These are phyloP conservation scores for Venturia nashicola DNA, from an alignment of 2,329 filamentous ascomycete species.

Conservation along the genomic window DNA sequence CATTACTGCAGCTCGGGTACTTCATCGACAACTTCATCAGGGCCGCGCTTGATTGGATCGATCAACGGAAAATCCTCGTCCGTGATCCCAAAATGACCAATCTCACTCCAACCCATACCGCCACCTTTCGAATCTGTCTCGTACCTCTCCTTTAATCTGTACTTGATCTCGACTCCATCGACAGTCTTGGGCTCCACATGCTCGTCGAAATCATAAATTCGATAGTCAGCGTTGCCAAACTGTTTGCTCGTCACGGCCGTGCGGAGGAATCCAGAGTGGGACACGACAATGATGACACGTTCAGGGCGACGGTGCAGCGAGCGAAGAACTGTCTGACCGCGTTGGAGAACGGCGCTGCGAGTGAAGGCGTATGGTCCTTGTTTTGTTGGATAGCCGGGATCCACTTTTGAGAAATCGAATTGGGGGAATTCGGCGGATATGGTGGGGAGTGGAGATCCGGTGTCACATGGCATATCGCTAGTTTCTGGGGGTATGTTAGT, in stretches of 20 bases:
- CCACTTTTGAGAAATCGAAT: slow-evolving; percentile 45
- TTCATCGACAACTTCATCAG: neutral
- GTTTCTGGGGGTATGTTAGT: slow-evolving; percentile 22
- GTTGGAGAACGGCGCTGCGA: slow-evolving; percentile 38
- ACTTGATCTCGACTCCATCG: neutral
- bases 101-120: slow-evolving; percentile 38
- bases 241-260: slow-evolving; percentile 38
- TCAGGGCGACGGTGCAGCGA: slow-evolving; percentile 43
- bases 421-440: slow-evolving; percentile 39
- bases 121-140: slow-evolving; percentile 27
- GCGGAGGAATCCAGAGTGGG: slow-evolving; percentile 53
- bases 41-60: neutral
- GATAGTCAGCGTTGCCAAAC: slow-evolving; percentile 50
- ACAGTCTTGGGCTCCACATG: slow-evolving; percentile 12
- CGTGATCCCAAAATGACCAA: slow-evolving; percentile 17
- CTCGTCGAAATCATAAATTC: slow-evolving; percentile 45
- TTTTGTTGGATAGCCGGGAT: slow-evolving; percentile 53
- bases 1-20: neutral
- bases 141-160: slow-evolving; percentile 28
- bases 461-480: slow-evolving; percentile 45
- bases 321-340: slow-evolving; percentile 40
- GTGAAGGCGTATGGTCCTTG: slow-evolving; percentile 41
- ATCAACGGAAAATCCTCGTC: slow-evolving; percentile 14
- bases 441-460: slow-evolving; percentile 36
- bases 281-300: slow-evolving; percentile 51